Percentiles rank a stretch among this genome's conserved stretches.
Evolutionary conservation across 2,329 filamentous ascomycete genomes (phyloP).

Genomic region (Tolypocladium sp.): DNA sequence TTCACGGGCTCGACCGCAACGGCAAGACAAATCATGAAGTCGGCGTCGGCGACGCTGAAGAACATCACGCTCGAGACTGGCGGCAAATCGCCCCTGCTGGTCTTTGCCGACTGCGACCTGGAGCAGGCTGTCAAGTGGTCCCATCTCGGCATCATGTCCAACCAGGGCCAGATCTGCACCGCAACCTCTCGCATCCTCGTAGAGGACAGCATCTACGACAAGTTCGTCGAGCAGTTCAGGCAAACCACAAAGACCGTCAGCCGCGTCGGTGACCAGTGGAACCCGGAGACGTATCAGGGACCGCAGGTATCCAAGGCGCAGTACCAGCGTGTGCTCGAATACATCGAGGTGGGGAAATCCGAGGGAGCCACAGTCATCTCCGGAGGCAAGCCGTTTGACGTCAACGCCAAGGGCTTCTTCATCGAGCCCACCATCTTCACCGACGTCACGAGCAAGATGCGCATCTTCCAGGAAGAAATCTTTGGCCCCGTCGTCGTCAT

Average conservation of each 20-base stretch:
- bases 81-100: conserved; percentile 55
- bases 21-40: conserved; percentile 67
- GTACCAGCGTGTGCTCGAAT: conserved; percentile 60
- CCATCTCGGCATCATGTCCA: conserved; percentile 43
- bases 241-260: conserved; percentile 47
- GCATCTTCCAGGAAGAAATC: conserved; percentile 36
- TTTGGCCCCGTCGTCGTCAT: conserved; percentile 36
- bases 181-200: conserved; percentile 57
- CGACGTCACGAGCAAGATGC: conserved; percentile 30
- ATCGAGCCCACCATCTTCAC: conserved; percentile 37
- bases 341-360: conserved; percentile 60
- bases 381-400: conserved; percentile 46
- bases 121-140: conserved; percentile 58
- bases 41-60: conserved; percentile 56
- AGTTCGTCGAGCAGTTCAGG: conserved; percentile 56
- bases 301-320: conserved; percentile 65
- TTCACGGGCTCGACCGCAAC: conserved; percentile 71
- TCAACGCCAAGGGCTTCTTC: conserved; percentile 30
- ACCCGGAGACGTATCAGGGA: conserved; percentile 61
- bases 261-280: conserved; percentile 63
- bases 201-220: conserved; percentile 50
- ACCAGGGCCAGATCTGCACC: conserved; percentile 58
- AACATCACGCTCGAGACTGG: conserved; percentile 60
- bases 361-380: conserved; percentile 58
- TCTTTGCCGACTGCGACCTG: conserved; percentile 58